These are phyloP conservation scores for Torrubiella hemipterigena DNA, from an alignment of 2,329 filamentous ascomycete species.

Conservation along the genomic window DNA sequence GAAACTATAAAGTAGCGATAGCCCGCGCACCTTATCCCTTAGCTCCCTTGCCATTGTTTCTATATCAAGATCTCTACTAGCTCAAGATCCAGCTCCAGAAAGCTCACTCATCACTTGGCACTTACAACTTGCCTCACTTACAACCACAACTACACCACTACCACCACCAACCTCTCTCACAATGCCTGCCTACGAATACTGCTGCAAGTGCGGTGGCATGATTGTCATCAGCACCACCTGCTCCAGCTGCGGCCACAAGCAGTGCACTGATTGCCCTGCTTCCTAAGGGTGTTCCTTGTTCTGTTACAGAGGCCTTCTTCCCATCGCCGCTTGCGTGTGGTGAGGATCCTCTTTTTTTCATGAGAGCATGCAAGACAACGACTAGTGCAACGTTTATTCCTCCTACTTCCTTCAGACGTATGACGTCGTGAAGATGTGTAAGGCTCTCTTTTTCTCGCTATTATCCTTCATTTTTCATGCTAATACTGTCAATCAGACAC, in stretches of 20 bases:
- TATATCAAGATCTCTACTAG: background rate
- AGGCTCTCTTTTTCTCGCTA: background rate
- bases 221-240: constrained; percentile 45
- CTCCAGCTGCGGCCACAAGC: constrained; percentile 35
- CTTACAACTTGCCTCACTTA: constrained; percentile 2
- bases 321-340: no score
- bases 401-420: no score
- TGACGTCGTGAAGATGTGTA: no score
- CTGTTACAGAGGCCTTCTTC: no score
- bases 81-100: background rate
- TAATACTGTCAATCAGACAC: no score
- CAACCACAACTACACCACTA: constrained; percentile 6
- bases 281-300: no score
- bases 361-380: no score
- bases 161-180: constrained; percentile 9
- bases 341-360: no score
- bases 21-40: constrained; percentile 1
- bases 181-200: constrained; percentile 37
- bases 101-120: constrained; percentile 1
- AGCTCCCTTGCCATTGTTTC: background rate
- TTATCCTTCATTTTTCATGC: background rate
- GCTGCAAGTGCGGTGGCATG: constrained; percentile 43
- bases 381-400: no score
- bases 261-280: constrained; percentile 33
- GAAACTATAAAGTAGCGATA: background rate